phyloP scores from a whole-genome alignment of 805 yeast genomes.

The Phaffomyces thermotolerans region DNA sequence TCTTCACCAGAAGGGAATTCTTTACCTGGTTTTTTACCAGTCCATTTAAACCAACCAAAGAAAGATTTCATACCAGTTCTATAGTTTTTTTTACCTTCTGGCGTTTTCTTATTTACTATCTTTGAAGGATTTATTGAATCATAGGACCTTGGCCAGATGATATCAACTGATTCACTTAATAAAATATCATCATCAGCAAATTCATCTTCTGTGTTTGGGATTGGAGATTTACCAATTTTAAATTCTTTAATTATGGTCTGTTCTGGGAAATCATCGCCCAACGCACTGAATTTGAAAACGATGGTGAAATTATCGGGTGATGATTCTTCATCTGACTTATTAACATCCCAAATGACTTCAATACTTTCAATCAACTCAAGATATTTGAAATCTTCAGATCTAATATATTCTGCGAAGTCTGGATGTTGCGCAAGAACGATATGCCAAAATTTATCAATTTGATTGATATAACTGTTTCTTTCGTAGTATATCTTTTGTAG shows the following conservation, averaged over 20 bases:
- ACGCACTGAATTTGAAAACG: conserved; percentile 47
- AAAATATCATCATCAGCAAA: conserved; percentile 48
- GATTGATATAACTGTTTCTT: conserved; percentile 44
- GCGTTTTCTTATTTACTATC: conserved; percentile 38
- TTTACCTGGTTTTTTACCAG: conserved; percentile 69
- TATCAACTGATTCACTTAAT: conserved; percentile 43
- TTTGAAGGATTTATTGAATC: conserved; percentile 46
- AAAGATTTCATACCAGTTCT: conserved; percentile 74
- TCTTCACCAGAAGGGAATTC: conserved; percentile 77
- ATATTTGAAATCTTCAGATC: conserved; percentile 69
- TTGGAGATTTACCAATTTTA: conserved; percentile 25
- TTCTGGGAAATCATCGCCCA: conserved; percentile 39
- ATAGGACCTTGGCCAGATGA: conserved; percentile 67
- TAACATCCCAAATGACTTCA: conserved; percentile 44
- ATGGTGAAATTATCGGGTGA: conserved; percentile 53
- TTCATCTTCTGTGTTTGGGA: conserved; percentile 28
- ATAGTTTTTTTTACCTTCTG: conserved; percentile 54
- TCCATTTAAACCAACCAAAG: conserved; percentile 84
- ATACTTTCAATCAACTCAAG: conserved; percentile 62
- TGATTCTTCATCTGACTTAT: conserved; percentile 26
- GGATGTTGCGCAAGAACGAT: conserved; percentile 76
- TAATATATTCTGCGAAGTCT: conserved; percentile 75
- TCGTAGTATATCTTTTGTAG: conserved; percentile 51
- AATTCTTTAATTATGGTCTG: conserved; percentile 60
- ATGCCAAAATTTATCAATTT: conserved; percentile 81